A percentile compares a stretch with the other conserved stretches of the same genome.
Conservation (phyloP, 1,284 basidiomycete genomes). For the Leccinum olivaceoglutinosum region DNA sequence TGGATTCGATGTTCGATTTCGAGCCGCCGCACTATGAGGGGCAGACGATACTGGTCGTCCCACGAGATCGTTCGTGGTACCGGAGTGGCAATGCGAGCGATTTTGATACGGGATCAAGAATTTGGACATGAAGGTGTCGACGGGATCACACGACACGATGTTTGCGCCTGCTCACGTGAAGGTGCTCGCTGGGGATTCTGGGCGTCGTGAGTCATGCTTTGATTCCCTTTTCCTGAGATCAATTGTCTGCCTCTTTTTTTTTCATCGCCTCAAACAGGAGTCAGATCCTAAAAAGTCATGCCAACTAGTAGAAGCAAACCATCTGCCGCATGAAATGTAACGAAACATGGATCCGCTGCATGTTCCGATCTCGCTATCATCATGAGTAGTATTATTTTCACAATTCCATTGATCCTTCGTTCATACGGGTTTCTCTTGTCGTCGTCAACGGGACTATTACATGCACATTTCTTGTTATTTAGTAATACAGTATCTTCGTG, state of each 20-base stretch:
- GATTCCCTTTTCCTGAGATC: background rate
- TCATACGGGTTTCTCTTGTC: too few species aligned
- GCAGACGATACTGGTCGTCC: conserved; percentile 22
- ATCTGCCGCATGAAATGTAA: too few species aligned
- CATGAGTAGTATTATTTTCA: too few species aligned
- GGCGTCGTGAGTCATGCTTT: conserved; percentile 13
- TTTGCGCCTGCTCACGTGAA: conserved; percentile 29
- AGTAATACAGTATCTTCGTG: too few species aligned
- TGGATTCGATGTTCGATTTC: conserved; percentile 17
- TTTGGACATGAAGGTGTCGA: too few species aligned
- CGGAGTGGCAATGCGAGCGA: conserved; percentile 25
- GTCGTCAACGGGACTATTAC: too few species aligned
- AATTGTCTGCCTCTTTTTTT: background rate
- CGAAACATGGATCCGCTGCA: too few species aligned
- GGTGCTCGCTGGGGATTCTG: conserved; percentile 20
- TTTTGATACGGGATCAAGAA: conserved; percentile 27
- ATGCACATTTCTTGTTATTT: too few species aligned
- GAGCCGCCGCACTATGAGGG: conserved; percentile 24
- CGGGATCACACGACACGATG: conserved; percentile 28
- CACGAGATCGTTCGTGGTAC: conserved; percentile 29
- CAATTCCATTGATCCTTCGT: too few species aligned
- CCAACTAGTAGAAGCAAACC: too few species aligned
- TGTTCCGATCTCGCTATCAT: too few species aligned
- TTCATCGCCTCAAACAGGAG: background rate
- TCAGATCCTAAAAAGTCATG: too few species aligned